Evolutionary conservation across 176 grass and related monocot genomes (phyloP).

Genomic region (Aegilops umbellulata): DNA sequence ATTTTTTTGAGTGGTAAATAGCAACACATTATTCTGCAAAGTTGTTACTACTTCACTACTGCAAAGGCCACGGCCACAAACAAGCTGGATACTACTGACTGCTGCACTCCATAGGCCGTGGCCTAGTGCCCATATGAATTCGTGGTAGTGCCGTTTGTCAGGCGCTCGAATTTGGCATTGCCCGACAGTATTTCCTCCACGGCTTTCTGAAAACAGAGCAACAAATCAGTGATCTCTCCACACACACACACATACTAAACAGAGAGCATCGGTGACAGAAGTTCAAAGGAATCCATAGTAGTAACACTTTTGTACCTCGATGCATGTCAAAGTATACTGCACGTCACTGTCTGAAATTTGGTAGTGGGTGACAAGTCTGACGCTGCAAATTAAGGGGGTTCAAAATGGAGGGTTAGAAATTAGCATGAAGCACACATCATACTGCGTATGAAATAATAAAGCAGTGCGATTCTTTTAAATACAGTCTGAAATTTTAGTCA

Average conservation of each 20-base stretch:
- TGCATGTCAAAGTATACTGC: slow-evolving; percentile 63
- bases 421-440: not conserved
- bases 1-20: slow-evolving; percentile 35
- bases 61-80: not conserved
- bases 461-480: not conserved
- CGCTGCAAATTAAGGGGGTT: slow-evolving; percentile 39
- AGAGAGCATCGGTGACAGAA: too few species aligned
- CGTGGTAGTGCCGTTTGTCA: slow-evolving; percentile 34
- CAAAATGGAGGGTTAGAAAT: not conserved
- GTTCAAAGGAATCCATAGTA: not conserved
- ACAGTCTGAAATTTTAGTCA: not conserved
- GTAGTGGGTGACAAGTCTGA: slow-evolving; percentile 85
- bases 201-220: slow-evolving; percentile 58
- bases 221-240: not conserved
- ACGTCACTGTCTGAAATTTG: slow-evolving; percentile 91
- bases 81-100: not conserved
- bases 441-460: not conserved
- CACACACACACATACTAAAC: not conserved
- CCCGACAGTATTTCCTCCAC: slow-evolving; percentile 54
- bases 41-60: not conserved
- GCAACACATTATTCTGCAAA: slow-evolving; percentile 31
- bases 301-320: slow-evolving; percentile 51
- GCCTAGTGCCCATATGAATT: slow-evolving; percentile 48
- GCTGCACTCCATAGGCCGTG: not conserved
- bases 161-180: slow-evolving; percentile 26